Base-by-base conservation (phyloP, 805 yeast genomes). In the Vanderwaltozyma verrucispora region DNA sequence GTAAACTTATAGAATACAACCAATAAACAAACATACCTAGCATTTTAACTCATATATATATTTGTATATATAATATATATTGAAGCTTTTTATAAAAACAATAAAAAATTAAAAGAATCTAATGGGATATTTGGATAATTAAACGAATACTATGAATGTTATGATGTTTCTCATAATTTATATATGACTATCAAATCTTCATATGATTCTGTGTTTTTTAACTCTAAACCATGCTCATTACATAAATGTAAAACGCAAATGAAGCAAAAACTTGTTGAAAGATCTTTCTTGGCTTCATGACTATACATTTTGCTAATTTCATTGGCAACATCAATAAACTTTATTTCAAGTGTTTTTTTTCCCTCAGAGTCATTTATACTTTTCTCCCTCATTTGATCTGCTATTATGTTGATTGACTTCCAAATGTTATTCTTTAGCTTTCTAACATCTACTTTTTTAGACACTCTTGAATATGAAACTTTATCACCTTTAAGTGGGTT, bases 261-360 rank as follows among this genome's bases (percentile, higher is more conserved):
- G 49, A 86, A 86, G 51, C 84, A 82, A 56, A 82, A 82, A 59
- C 94, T 80, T 1, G 95, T 85, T 1, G 94, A 80, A 7, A 87
- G 59, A 36, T 86, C 94, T 35, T 69, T 70, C 46, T 68, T 63
- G 33, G 76, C 71, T 33, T 73, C 76, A 8, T 64, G 59, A 1
- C 73, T 65, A 53, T 87, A 86, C 53, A 66, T 64, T 8, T 60
- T 57, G 15, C 64, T 65, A 18, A 80, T 67, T 20, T 68, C 69
- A 3, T 58, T 58, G 4, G 78, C 73, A 26, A 80, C 63, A 10
- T 64, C 65, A 1, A 72, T 62, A 44, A 77, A 71, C 29, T 50
- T 56, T 19, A 59, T 35, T 9, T 43, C 43, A 26, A 49, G 30
- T 10, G 15, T 18, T 6, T 21, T 21, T 17, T 27, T 17, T n/a